Conservation (phyloP, 2,329 filamentous ascomycete genomes). For the Colletotrichum shisoi region DNA sequence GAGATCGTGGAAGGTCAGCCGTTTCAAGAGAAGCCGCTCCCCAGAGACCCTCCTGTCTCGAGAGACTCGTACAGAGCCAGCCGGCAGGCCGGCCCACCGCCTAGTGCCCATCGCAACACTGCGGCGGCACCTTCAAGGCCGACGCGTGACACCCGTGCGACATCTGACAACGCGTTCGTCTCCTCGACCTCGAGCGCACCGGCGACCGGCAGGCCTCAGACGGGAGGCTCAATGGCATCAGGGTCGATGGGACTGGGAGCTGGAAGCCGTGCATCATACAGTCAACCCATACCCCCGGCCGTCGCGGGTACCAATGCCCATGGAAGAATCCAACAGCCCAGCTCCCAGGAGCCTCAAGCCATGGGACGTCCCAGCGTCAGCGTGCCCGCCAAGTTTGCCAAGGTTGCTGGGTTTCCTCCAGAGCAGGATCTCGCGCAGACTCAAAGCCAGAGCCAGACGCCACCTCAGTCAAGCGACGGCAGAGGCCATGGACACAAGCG, state of each 20-base stretch:
- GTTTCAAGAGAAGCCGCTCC: constrained; percentile 65
- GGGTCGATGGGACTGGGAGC: constrained; percentile 67
- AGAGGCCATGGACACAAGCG: constrained; percentile 67
- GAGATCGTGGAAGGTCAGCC: constrained; percentile 48
- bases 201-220: constrained; percentile 71
- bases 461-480: constrained; percentile 46
- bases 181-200: constrained; percentile 57
- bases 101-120: constrained; percentile 57
- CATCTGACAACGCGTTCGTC: constrained; percentile 64
- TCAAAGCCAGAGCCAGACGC: constrained; percentile 21
- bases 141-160: constrained; percentile 60
- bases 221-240: constrained; percentile 80
- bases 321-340: constrained; percentile 86
- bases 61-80: constrained; percentile 55
- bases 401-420: constrained; percentile 64
- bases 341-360: constrained; percentile 75
- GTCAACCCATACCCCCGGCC: constrained; percentile 84
- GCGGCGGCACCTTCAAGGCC: constrained; percentile 53
- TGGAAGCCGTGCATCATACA: constrained; percentile 75
- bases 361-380: constrained; percentile 69
- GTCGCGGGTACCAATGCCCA: constrained; percentile 89
- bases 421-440: constrained; percentile 52
- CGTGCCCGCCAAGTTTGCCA: constrained; percentile 66
- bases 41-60: constrained; percentile 62
- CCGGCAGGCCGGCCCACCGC: constrained; percentile 53